These are phyloP conservation scores for Tetradesmus obliquus DNA, from an alignment of 139 green algal genomes.

Conservation along the genomic window DNA sequence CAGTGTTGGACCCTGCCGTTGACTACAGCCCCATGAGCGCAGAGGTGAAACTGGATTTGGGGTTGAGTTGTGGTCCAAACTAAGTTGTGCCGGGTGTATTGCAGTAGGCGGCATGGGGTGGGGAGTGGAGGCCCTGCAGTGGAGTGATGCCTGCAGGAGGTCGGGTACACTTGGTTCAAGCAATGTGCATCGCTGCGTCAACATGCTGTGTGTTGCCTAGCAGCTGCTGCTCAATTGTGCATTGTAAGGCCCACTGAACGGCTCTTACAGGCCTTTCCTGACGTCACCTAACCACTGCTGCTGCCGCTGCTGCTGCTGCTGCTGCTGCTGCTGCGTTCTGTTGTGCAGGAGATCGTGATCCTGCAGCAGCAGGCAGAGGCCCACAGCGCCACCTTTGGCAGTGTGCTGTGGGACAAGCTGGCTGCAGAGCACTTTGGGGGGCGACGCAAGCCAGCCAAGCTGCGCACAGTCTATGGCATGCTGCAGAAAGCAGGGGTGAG, in stretches of 20 bases:
- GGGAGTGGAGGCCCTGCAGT: no score
- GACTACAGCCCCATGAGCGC: background rate
- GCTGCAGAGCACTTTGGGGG: background rate
- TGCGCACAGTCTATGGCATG: background rate
- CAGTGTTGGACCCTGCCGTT: background rate
- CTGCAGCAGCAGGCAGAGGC: background rate
- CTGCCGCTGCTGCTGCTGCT: background rate
- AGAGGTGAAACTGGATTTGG: background rate
- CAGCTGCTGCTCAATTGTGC: no score
- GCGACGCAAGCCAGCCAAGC: background rate
- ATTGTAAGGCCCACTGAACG: no score
- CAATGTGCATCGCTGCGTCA: no score
- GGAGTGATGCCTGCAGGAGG: no score
- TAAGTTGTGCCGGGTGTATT: background rate
- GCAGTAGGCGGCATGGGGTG: no score
- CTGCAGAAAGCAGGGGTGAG: background rate
- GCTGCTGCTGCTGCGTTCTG: background rate
- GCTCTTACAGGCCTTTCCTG: no score
- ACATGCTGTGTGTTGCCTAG: no score
- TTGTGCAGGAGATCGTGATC: slow-evolving; percentile 8
- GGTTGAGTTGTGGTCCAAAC: background rate
- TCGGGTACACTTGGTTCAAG: no score
- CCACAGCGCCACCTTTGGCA: background rate
- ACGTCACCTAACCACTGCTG: background rate
- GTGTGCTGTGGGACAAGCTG: background rate